Evolutionary conservation across 2,329 filamentous ascomycete species (phyloP), one percentile per base, ranked within the genome.

Genomic region (Cladophialophora chaetospira): DNA sequence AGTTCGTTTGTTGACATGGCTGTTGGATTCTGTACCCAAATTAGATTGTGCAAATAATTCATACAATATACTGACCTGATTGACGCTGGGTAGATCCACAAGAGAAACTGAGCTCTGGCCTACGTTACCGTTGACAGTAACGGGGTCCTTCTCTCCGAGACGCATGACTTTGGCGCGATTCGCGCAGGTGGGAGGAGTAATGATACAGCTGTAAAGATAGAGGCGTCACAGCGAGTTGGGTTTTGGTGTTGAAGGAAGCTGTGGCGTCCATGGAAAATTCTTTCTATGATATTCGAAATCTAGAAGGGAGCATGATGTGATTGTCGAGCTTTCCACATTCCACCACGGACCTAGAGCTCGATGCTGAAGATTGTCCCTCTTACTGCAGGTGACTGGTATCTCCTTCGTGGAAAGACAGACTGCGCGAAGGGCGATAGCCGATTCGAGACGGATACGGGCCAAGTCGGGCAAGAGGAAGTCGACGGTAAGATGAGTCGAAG

Each of bases 1-100:
- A 71, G n/a, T 21, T 68, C 62, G 1, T 43, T 35, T n/a, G 62
- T 47, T 13, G 62, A 42, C 53, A 65, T 55, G 29, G 58, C 48
- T 25, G 60, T 49, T 5, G 64, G 50, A n/a, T 58, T 61, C 64
- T 66, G 47, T 11, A 33, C n/a, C 6, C 17, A 9, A 21, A 28
- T 63, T 50, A 62, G 59, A 13, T 40, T n/a, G 11, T 35, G 25
- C 9, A n/a, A 15, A 45, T 29, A 50, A 31, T 17, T 8, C 36
- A 43, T 15, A 17, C 36, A 21, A 38, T 5, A 25, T 53, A 63
- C 63, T 58, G 47, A 65, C 63, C 55, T 65, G 53, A 44, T 60
- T 55, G 28, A 63, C 40, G 43, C 51, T 64, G 17, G 61, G 47
- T 33, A 66, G 19, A 15, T 64, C 51, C n/a, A 47, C 23, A 23